These are phyloP conservation scores for Colletotrichum lupini DNA, from an alignment of 2,329 filamentous ascomycete species.

Conservation along the genomic window DNA sequence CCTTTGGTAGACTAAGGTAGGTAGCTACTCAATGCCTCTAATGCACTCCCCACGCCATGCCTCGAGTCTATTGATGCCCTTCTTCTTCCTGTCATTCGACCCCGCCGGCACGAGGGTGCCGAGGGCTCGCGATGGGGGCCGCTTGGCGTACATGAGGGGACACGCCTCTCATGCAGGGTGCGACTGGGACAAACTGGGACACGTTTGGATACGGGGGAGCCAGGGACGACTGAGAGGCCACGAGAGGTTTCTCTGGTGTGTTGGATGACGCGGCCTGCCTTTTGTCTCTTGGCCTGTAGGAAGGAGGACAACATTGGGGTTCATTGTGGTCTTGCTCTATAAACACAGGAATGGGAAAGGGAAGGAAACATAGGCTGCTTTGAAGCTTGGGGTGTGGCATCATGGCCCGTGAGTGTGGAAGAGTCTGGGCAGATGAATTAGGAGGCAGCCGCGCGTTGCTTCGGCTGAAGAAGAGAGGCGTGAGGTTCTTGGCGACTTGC, in stretches of 20 bases:
- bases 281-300: not conserved
- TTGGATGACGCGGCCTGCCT: conserved; percentile 27
- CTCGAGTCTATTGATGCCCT: not conserved
- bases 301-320: not conserved
- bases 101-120: conserved; percentile 33
- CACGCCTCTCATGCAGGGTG: conserved; percentile 12
- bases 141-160: conserved; percentile 26
- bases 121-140: conserved; percentile 24
- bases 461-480: not conserved
- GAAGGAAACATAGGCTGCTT: not conserved
- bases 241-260: not conserved
- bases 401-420: not conserved
- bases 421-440: not conserved
- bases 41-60: not conserved
- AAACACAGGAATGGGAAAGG: not conserved
- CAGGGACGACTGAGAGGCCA: not conserved
- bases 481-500: not conserved
- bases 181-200: conserved; percentile 2
- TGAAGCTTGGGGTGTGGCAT: not conserved
- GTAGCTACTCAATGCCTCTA: not conserved
- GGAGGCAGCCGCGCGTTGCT: conserved; percentile 30
- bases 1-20: not conserved
- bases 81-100: not conserved
- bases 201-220: not conserved
- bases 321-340: not conserved